Evolutionary conservation across 345 rosid genomes (phyloP), one percentile per base, ranked within the genome.

Genomic region (Camelina sativa): DNA sequence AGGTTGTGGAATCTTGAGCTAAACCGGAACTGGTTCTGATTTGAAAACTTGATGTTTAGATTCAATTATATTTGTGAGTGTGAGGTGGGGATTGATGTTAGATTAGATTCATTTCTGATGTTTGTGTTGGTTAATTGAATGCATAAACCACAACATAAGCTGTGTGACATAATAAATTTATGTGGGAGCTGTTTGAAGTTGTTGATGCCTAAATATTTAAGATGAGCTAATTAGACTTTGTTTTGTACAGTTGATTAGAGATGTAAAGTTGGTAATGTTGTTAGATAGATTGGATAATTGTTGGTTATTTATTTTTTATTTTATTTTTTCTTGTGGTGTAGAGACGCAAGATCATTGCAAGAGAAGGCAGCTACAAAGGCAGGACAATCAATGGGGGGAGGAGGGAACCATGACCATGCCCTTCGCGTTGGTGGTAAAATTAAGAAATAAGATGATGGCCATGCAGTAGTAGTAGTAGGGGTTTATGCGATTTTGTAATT

Each of bases 351-450:
- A 78, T 96, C 97, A 0, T 71, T 91, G 82, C 96, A 89, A 70
- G 93, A 91, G 72, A 89, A 91, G 81, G 44, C 84, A 0, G 97
- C 93, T 2, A 88, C 83, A 86, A 89, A 91, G 84, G 91, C 91
- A 15, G 91, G 67, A 8, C 92, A 86, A 78, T 74, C 80, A 1
- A 77, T 80, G 11, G 78, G 75, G 17, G 17, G 17, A 2, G 85
- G 82, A 46, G 87, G 85, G 60, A 79, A 75, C 54, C 82, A 67
- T 60, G 75, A 74, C 0, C 79, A 72, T 8, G 80, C 19, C 44
- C 44, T 22, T 1, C 6, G 83, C 2, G 82, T 55, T 47, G 84
- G 76, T 64, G 81, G 70, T 69, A 81, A 70, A 67, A 63, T 59
- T 55, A 82, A 77, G 60, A 84, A 82, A 59, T 77, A 78, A 75